These are phyloP conservation scores for Hordeum pubiflorum DNA, from an alignment of 202 grass and related monocot species.

Conservation along the genomic window DNA sequence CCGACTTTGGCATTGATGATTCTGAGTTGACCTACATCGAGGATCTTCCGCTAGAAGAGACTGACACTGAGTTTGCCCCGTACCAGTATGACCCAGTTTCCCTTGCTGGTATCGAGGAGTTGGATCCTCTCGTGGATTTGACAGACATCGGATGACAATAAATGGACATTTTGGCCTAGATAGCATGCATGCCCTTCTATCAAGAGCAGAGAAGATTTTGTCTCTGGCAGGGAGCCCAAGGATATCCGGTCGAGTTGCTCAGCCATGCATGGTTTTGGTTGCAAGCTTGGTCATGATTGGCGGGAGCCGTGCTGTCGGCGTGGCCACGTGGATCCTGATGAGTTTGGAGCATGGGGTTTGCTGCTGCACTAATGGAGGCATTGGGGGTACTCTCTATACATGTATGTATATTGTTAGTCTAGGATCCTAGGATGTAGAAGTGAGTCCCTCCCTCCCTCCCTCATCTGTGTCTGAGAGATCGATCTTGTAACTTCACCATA, in stretches of 20 bases:
- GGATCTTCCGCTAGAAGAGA: slow-evolving; percentile 24
- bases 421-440: slow-evolving; percentile 50
- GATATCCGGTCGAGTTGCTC: neutral
- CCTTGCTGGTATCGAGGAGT: slow-evolving; percentile 56
- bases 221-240: slow-evolving; percentile 25
- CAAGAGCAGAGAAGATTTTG: slow-evolving; percentile 11
- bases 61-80: slow-evolving; percentile 27
- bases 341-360: slow-evolving; percentile 8
- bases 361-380: slow-evolving; percentile 34
- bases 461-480: slow-evolving; percentile 25
- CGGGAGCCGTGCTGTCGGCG: slow-evolving; percentile 20
- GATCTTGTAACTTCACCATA: slow-evolving; percentile 49
- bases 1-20: slow-evolving; percentile 47
- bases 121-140: slow-evolving; percentile 66
- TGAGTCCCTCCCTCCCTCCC: slow-evolving; percentile 29
- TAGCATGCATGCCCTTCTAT: neutral
- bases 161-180: slow-evolving; percentile 6
- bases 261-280: neutral
- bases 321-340: slow-evolving; percentile 20
- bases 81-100: slow-evolving; percentile 49
- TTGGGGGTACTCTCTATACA: slow-evolving; percentile 45
- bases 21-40: slow-evolving; percentile 27
- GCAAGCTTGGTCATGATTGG: slow-evolving; percentile 22
- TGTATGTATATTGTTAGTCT: slow-evolving; percentile 65
- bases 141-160: slow-evolving; percentile 72